Conservation (phyloP, 306 rosid genomes). For the Myrica gale region DNA sequence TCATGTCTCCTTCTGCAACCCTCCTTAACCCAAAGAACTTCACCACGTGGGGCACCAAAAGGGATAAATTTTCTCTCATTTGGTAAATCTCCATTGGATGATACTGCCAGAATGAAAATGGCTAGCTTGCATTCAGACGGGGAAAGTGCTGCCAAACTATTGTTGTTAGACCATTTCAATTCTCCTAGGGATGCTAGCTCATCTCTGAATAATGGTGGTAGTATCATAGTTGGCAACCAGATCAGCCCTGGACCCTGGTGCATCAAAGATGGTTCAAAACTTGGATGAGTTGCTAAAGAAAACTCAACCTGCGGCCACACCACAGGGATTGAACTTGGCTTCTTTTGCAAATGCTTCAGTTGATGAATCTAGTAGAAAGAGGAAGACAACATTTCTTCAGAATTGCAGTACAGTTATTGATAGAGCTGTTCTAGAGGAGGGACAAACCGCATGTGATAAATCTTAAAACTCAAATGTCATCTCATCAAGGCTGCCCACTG, state of each 20-base stretch:
- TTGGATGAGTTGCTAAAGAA: constrained; percentile 28
- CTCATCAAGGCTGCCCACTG: constrained; percentile 32
- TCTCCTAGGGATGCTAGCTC: constrained; percentile 16
- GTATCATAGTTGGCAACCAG: constrained; percentile 27
- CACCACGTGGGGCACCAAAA: constrained; percentile 43
- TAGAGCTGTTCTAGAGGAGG: constrained; percentile 35
- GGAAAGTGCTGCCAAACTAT: constrained; percentile 26
- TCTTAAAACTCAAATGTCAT: constrained; percentile 31
- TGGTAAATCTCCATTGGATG: constrained; percentile 40
- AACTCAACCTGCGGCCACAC: constrained; percentile 24
- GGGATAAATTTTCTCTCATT: constrained; percentile 74
- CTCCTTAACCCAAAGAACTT: constrained; percentile 23
- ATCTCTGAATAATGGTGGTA: constrained; percentile 22
- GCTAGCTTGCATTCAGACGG: constrained; percentile 29
- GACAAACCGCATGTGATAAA: constrained; percentile 22
- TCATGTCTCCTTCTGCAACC: too few species aligned
- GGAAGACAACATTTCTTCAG: constrained; percentile 19
- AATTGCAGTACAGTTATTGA: constrained; percentile 18
- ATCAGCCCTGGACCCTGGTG: constrained; percentile 22
- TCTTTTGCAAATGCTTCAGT: constrained; percentile 35
- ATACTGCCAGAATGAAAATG: constrained; percentile 35
- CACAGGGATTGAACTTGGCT: constrained; percentile 30
- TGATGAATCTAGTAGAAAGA: constrained; percentile 26
- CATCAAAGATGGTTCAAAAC: constrained; percentile 26
- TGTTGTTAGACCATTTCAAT: constrained; percentile 23